phyloP scores from a whole-genome alignment of 2,329 filamentous ascomycete genomes.

The Cladorrhinum sp. region DNA sequence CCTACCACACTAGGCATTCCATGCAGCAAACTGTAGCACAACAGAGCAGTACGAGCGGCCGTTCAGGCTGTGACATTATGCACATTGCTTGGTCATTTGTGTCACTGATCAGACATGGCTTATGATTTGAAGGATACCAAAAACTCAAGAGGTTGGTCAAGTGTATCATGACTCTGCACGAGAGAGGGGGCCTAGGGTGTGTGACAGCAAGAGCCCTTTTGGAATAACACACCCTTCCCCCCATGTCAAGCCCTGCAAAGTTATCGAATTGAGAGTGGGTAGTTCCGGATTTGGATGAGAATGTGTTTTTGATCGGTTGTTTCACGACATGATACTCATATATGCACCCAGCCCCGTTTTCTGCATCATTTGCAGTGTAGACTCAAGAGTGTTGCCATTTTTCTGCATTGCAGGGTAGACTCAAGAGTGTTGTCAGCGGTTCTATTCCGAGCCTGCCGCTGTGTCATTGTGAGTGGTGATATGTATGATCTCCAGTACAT shows the following conservation, averaged over 20 bases:
- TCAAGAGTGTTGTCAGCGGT: not conserved
- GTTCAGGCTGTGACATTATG: not conserved
- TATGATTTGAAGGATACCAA: too few relatives aligned
- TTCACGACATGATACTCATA: not conserved
- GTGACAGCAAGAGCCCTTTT: not conserved
- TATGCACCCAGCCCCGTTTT: too few relatives aligned
- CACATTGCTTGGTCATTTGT: not conserved
- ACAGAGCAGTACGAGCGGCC: not conserved
- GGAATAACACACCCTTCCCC: not conserved
- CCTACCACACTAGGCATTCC: not conserved
- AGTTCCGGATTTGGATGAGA: too few relatives aligned
- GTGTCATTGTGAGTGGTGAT: not conserved
- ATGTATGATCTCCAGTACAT: not conserved
- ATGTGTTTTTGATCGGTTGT: not conserved
- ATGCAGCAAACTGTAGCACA: not conserved
- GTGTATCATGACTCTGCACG: too few relatives aligned
- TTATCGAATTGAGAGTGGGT: too few relatives aligned
- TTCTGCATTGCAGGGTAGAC: too few relatives aligned
- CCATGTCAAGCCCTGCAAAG: not conserved
- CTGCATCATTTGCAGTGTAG: too few relatives aligned
- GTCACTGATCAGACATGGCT: too few relatives aligned
- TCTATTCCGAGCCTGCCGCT: not conserved
- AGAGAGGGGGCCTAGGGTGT: not conserved
- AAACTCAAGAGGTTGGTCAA: not conserved
- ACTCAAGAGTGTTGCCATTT: too few relatives aligned